Base-by-base conservation (phyloP, 441 rosid genomes). In the Iberis amara region DNA sequence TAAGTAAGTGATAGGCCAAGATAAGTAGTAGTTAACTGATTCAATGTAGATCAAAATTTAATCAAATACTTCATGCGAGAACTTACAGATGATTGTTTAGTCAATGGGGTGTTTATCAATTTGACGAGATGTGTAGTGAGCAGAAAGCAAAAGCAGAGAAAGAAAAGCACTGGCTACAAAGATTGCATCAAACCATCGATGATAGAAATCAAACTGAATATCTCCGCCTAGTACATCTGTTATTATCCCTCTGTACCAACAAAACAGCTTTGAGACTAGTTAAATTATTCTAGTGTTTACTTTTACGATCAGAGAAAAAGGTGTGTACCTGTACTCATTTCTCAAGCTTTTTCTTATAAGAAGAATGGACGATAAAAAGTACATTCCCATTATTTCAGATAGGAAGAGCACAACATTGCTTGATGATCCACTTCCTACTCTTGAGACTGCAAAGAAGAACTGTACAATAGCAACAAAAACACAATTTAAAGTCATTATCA, bases 351-450 rank as follows among this genome's bases (percentile, higher is more conserved):
- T 94, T 64, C 97, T 78, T 69, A 94, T 94, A 74, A 94, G 72
- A 52, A 90, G 98, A 74, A 87, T 94, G 32, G 98, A 94, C 30
- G 98, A 94, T 35, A 94, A 59, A 60, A 94, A 94, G 68, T 89
- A 94, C 99, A 89, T 94, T 65, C 99, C 99, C 99, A 94, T 94
- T 49, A 90, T 89, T 72, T 94, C 99, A 0, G 99, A 85, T 24
- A 90, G 79, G 64, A 94, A 94, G 39, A 87, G 96, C 47, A 94
- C 96, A 52, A 90, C 96, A 6, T 90, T 90, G 83, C 99, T 94
- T 52, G 96, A 94, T 50, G 99, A 94, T 68, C 98, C 99, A 73
- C 99, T 87, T 52, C 99, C 98, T 11, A 78, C 95, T 67, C 95
- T 83, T 38, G 99, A 94, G 28, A 94, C 95, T 38, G 98, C 98